A percentile compares a stretch with the other conserved stretches of the same genome.
These are phyloP conservation scores for Entophlyctis luteolus DNA, from an alignment of 192 early-diverging fungal species.

Conservation along the genomic window DNA sequence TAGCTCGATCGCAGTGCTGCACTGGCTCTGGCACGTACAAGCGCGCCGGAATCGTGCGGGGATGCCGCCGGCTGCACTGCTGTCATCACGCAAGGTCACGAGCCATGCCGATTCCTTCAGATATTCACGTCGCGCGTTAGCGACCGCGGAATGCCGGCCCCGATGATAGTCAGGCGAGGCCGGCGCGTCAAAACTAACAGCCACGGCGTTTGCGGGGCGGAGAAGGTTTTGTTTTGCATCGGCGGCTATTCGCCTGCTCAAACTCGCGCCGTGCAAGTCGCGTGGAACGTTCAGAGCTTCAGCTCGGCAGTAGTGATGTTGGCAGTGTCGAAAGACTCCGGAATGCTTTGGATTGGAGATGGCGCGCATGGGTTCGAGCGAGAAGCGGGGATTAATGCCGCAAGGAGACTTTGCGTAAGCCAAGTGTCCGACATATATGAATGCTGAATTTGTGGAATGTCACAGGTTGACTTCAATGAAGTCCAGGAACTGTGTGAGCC, in stretches of 20 bases:
- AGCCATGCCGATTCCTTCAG: slow-evolving; percentile 28
- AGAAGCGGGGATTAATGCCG: too few species aligned
- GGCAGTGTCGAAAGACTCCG: slow-evolving; percentile 5
- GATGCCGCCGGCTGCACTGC: slow-evolving; percentile 22
- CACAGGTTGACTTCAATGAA: not conserved
- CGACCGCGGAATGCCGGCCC: not conserved
- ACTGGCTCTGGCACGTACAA: slow-evolving; percentile 26
- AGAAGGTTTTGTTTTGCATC: slow-evolving; percentile 26
- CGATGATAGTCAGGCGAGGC: slow-evolving; percentile 11
- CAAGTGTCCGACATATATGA: too few species aligned
- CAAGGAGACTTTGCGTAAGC: too few species aligned
- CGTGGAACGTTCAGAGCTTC: slow-evolving; percentile 18
- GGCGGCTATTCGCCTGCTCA: not conserved
- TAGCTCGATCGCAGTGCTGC: slow-evolving; percentile 38
- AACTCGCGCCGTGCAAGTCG: slow-evolving; percentile 27
- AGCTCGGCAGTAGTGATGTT: slow-evolving; percentile 26
- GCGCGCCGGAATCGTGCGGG: slow-evolving; percentile 31
- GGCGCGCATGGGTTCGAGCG: slow-evolving; percentile 26
- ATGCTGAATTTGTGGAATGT: not conserved
- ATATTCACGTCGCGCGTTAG: slow-evolving; percentile 17
- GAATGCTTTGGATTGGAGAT: slow-evolving; percentile 30
- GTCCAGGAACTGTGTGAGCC: slow-evolving; percentile 30
- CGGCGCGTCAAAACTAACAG: not conserved
- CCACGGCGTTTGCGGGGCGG: too few species aligned
- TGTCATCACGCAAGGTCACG: slow-evolving; percentile 34